A percentile compares a stretch with the other conserved stretches of the same genome.
phyloP scores from a whole-genome alignment of 2,329 filamentous ascomycete species.

The Herpotrichia juniperi region DNA sequence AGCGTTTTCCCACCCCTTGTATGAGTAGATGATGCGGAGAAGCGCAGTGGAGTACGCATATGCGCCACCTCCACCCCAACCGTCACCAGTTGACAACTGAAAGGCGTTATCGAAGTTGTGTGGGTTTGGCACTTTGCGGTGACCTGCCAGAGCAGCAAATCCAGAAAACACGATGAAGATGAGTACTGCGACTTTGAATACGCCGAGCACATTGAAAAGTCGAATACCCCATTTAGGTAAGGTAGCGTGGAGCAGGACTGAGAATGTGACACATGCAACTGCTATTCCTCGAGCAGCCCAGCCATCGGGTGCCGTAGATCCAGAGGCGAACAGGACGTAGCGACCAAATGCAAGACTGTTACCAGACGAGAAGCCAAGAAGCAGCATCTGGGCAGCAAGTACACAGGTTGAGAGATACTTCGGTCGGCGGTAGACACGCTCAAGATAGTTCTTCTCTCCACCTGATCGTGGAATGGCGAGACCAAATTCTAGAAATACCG shows the following conservation, averaged over 20 bases:
- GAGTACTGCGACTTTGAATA: slow-evolving; percentile 66
- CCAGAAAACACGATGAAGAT: slow-evolving; percentile 67
- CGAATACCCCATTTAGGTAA: slow-evolving; percentile 64
- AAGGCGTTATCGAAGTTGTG: slow-evolving; percentile 65
- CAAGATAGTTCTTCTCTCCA: slow-evolving; percentile 71
- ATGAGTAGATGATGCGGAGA: slow-evolving; percentile 65
- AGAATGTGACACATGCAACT: slow-evolving; percentile 56
- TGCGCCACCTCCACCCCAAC: slow-evolving; percentile 41
- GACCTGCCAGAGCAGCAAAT: slow-evolving; percentile 41
- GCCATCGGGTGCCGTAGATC: slow-evolving; percentile 54
- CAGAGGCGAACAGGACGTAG: slow-evolving; percentile 63
- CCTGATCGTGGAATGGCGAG: slow-evolving; percentile 67
- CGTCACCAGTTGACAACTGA: slow-evolving; percentile 48
- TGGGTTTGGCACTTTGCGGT: slow-evolving; percentile 49
- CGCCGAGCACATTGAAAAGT: slow-evolving; percentile 63
- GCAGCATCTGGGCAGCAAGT: slow-evolving; percentile 65
- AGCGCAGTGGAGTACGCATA: slow-evolving; percentile 62
- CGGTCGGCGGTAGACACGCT: slow-evolving; percentile 65
- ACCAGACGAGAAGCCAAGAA: slow-evolving; percentile 65
- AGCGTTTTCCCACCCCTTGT: slow-evolving; percentile 69
- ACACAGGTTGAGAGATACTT: slow-evolving; percentile 66
- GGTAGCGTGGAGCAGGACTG: slow-evolving; percentile 58
- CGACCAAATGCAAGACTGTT: slow-evolving; percentile 65
- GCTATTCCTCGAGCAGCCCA: slow-evolving; percentile 64
- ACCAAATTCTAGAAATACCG: slow-evolving; percentile 69